Percentiles rank a stretch among this genome's conserved stretches.
Conservation (phyloP, 2,329 filamentous ascomycete genomes). For the Xylariaceae sp. region DNA sequence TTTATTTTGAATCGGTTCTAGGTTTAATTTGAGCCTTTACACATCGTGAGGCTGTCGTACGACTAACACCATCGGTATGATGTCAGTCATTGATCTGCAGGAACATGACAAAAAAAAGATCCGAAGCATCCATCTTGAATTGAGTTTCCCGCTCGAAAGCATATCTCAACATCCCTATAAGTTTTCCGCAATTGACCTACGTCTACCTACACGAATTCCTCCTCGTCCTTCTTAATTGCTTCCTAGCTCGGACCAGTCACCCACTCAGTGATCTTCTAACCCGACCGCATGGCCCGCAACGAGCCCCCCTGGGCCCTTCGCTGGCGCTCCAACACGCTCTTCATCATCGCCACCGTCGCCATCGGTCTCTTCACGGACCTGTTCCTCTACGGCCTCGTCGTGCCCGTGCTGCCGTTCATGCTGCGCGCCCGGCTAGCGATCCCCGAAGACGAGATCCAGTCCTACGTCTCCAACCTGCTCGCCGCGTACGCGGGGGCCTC, state of each 20-base stretch:
- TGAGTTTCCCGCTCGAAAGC: not conserved
- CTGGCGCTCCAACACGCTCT: constrained; percentile 61
- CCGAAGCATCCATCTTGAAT: no score
- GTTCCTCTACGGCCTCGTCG: constrained; percentile 62
- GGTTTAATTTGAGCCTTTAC: no score
- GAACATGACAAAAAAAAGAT: constrained; percentile 3
- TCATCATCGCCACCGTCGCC: constrained; percentile 60
- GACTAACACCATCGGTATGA: constrained; percentile 12
- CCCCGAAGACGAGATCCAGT: constrained; percentile 52
- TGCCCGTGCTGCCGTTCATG: constrained; percentile 62
- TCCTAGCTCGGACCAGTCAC: no score
- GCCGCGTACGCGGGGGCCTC: constrained; percentile 58
- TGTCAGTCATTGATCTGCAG: constrained; percentile 32
- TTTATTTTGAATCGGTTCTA: no score
- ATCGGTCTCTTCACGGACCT: constrained; percentile 60
- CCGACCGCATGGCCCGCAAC: not conserved
- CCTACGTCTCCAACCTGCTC: constrained; percentile 54
- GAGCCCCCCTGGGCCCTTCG: constrained; percentile 28
- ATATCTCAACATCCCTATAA: not conserved
- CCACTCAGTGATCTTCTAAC: no score
- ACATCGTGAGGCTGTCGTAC: no score
- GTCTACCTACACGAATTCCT: no score
- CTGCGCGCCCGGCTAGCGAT: constrained; percentile 53
- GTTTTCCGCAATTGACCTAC: no score
- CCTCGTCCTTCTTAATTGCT: no score